Evolutionary conservation across 495 filamentous ascomycete genomes (phyloP).

Genomic region (Elaphomyces granulatus): DNA sequence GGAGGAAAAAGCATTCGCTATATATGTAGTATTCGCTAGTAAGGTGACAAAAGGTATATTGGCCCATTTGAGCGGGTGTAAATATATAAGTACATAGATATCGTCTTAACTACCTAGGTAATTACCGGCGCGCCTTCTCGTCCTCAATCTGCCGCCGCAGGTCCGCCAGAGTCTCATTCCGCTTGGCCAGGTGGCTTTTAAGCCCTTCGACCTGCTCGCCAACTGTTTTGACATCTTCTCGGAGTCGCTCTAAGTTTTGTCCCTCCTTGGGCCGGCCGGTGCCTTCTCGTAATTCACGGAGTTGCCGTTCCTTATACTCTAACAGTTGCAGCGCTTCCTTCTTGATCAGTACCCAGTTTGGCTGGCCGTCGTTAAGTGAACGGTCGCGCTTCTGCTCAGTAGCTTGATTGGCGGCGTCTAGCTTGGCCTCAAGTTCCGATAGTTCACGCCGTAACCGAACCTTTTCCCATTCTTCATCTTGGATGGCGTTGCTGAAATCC

Average conservation of each 20-base stretch:
- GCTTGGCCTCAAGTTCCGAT: slow-evolving; percentile 69
- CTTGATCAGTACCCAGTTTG: slow-evolving; percentile 66
- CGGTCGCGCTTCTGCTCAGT: slow-evolving; percentile 43
- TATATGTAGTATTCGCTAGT: too few species aligned
- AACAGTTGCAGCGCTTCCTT: slow-evolving; percentile 82
- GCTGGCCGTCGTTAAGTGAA: slow-evolving; percentile 35
- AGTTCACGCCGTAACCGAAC: slow-evolving; percentile 87
- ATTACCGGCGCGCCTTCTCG: slow-evolving; percentile 27
- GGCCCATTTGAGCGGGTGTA: too few species aligned
- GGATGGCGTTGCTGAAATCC: slow-evolving; percentile 66
- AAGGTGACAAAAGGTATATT: too few species aligned
- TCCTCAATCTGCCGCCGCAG: slow-evolving; percentile 34
- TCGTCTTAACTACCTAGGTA: too few species aligned
- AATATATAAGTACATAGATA: too few species aligned
- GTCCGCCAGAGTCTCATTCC: slow-evolving; percentile 29
- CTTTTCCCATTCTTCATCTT: slow-evolving; percentile 89
- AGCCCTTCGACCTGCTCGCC: slow-evolving; percentile 40
- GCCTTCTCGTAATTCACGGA: slow-evolving; percentile 33
- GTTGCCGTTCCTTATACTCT: slow-evolving; percentile 36
- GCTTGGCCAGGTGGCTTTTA: slow-evolving; percentile 32
- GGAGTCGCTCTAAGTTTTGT: slow-evolving; percentile 25
- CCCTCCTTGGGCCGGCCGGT: slow-evolving; percentile 31
- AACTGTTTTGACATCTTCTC: slow-evolving; percentile 34
- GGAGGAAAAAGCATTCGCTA: slow-evolving; percentile 2
- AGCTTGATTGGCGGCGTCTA: slow-evolving; percentile 57